Conservation (phyloP, 306 rosid genomes). For the Alnus rubra region DNA sequence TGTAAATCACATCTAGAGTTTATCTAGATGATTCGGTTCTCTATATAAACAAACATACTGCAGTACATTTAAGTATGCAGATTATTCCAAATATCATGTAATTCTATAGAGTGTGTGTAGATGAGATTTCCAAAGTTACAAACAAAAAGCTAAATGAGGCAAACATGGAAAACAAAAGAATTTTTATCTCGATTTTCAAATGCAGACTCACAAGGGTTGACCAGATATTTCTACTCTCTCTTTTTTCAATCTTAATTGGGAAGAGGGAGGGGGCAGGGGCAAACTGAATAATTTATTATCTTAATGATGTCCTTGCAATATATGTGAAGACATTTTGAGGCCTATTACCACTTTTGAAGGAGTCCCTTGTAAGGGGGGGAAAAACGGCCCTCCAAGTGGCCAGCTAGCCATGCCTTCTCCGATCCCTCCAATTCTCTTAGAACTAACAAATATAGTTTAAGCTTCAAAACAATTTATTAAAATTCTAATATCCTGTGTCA, state of each 20-base stretch:
- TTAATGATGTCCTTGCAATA: not conserved
- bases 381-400: not conserved
- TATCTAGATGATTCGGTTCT: too few relatives aligned
- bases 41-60: too few relatives aligned
- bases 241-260: not conserved
- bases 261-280: not conserved
- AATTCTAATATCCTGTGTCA: not conserved
- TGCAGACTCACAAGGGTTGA: not conserved
- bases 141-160: slow-evolving; percentile 11
- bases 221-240: slow-evolving; percentile 4
- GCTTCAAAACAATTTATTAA: not conserved
- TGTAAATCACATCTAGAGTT: too few relatives aligned
- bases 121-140: slow-evolving; percentile 12
- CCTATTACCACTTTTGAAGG: not conserved
- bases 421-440: not conserved
- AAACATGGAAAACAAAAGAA: slow-evolving; percentile 4
- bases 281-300: not conserved
- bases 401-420: not conserved
- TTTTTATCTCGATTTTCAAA: slow-evolving; percentile 17
- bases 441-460: not conserved
- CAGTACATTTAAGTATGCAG: too few relatives aligned
- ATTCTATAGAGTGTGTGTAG: not conserved
- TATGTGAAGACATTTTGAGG: not conserved
- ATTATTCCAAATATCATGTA: too few relatives aligned
- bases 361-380: too few relatives aligned